phyloP scores from a whole-genome alignment of 2,329 filamentous ascomycete genomes.

The Hypoxylon sp. region DNA sequence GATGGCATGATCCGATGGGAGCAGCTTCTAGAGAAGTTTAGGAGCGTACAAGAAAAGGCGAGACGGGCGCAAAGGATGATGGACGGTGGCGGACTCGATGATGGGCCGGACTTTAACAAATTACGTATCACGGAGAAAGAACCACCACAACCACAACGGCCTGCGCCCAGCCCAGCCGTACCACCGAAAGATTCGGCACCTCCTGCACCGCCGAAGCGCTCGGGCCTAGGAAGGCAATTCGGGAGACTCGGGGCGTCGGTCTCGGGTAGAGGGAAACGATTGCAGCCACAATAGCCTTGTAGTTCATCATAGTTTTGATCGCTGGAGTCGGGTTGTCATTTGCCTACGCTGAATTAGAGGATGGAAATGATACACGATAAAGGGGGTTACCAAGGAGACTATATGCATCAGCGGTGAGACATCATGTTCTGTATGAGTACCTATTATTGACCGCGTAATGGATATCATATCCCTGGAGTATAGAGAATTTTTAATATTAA shows the following conservation, averaged over 20 bases:
- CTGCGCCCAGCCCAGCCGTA: slow-evolving; percentile 56
- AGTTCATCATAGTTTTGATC: slow-evolving; percentile 8
- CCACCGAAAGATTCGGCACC: slow-evolving; percentile 64
- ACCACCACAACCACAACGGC: slow-evolving; percentile 54
- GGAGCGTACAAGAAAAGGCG: slow-evolving; percentile 87
- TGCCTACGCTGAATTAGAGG: slow-evolving; percentile 3
- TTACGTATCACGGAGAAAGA: slow-evolving; percentile 60
- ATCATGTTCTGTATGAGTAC: slow-evolving; percentile 33
- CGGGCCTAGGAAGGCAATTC: slow-evolving; percentile 76
- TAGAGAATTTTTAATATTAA: slow-evolving; percentile 38
- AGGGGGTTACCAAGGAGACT: slow-evolving; percentile 1
- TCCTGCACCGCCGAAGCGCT: slow-evolving; percentile 68
- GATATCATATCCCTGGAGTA: slow-evolving; percentile 43
- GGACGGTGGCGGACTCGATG: slow-evolving; percentile 64
- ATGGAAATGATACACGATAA: slow-evolving; percentile 2
- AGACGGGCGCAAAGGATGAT: slow-evolving; percentile 75
- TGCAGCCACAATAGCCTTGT: slow-evolving; percentile 51
- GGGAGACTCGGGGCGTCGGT: slow-evolving; percentile 79
- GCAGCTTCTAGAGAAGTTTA: slow-evolving; percentile 95
- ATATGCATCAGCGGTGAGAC: slow-evolving; percentile 18
- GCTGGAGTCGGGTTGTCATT: not conserved
- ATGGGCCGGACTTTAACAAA: slow-evolving; percentile 60
- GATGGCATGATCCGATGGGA: slow-evolving; percentile 90
- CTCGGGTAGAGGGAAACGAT: slow-evolving; percentile 71
- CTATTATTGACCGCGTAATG: slow-evolving; percentile 25